Percentiles rank a stretch among this genome's conserved stretches.
phyloP scores from a whole-genome alignment of 805 yeast species.

The Teunomyces stri region DNA sequence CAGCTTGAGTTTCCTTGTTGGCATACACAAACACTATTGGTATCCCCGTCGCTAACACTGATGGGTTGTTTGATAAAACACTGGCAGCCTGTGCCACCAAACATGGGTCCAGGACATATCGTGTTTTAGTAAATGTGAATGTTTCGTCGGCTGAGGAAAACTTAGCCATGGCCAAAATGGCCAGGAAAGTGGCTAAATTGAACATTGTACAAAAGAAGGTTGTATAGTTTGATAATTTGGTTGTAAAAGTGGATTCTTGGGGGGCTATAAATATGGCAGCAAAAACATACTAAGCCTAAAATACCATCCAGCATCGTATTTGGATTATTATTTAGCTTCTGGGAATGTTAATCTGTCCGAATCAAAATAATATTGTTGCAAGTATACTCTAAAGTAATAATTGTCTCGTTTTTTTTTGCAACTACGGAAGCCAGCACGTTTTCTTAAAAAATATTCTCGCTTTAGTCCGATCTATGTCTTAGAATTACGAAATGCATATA shows the following conservation, averaged over 20 bases:
- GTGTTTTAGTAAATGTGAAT: conserved; percentile 12
- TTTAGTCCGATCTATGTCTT: not conserved
- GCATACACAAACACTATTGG: conserved; percentile 30
- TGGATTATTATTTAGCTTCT: conserved; percentile 1
- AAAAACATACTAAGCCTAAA: not conserved
- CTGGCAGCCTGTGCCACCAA: conserved; percentile 3
- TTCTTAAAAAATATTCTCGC: not conserved
- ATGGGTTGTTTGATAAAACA: conserved; percentile 8
- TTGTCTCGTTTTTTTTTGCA: not conserved
- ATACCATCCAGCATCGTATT: not conserved
- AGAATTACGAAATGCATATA: not conserved
- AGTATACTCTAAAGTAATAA: not conserved
- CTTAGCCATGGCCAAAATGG: conserved; percentile 9
- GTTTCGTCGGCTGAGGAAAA: conserved; percentile 5
- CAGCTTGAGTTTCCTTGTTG: conserved; percentile 2
- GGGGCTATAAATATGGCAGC: not conserved
- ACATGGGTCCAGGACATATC: conserved; percentile 10
- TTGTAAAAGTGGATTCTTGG: not conserved
- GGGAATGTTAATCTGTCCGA: not conserved
- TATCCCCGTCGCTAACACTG: conserved; percentile 22
- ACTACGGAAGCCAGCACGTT: not conserved
- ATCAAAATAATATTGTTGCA: not conserved
- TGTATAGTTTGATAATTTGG: not conserved
- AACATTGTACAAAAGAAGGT: conserved; percentile 5
- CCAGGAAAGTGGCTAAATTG: conserved; percentile 11